Conservation (phyloP, 345 rosid species). For the Lumnitzera racemosa region DNA sequence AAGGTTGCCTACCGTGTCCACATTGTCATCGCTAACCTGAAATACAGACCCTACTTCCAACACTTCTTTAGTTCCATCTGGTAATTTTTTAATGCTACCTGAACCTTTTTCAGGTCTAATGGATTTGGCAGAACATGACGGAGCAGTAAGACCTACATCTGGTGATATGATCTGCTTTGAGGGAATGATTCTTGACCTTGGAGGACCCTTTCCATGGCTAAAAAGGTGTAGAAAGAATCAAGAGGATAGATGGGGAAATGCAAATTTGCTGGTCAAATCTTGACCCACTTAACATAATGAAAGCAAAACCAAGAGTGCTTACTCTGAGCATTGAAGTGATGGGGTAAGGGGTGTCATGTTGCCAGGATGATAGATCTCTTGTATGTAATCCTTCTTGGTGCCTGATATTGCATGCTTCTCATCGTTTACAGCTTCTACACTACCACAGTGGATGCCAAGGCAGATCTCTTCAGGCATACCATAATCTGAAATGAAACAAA, state of each 20-base stretch:
- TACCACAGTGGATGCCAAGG: conserved; percentile 15
- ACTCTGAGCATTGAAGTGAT: conserved; percentile 38
- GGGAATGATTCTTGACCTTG: conserved; percentile 20
- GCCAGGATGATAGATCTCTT: conserved; percentile 18
- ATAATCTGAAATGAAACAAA: conserved; percentile 23
- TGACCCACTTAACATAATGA: not conserved
- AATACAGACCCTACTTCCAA: conserved; percentile 10
- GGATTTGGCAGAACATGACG: conserved; percentile 20
- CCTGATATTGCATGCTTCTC: conserved; percentile 18
- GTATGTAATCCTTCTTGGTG: conserved; percentile 14
- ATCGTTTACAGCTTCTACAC: conserved; percentile 11
- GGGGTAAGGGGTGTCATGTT: conserved; percentile 41
- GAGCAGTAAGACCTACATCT: conserved; percentile 22
- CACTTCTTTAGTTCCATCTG: conserved; percentile 20
- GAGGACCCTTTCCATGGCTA: conserved; percentile 36
- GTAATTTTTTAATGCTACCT: conserved; percentile 16
- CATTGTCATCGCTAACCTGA: conserved; percentile 19
- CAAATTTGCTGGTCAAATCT: not conserved
- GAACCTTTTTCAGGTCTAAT: conserved; percentile 20
- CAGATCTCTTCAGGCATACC: conserved; percentile 21
- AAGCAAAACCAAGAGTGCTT: not conserved
- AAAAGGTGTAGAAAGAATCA: conserved; percentile 6
- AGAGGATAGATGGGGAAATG: conserved; percentile 3
- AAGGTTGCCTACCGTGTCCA: conserved; percentile 17
- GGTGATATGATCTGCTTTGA: conserved; percentile 25